Percentiles rank a stretch among this genome's conserved stretches.
Evolutionary conservation across 345 rosid species (phyloP).

Genomic region (Orychophragmus violaceus): DNA sequence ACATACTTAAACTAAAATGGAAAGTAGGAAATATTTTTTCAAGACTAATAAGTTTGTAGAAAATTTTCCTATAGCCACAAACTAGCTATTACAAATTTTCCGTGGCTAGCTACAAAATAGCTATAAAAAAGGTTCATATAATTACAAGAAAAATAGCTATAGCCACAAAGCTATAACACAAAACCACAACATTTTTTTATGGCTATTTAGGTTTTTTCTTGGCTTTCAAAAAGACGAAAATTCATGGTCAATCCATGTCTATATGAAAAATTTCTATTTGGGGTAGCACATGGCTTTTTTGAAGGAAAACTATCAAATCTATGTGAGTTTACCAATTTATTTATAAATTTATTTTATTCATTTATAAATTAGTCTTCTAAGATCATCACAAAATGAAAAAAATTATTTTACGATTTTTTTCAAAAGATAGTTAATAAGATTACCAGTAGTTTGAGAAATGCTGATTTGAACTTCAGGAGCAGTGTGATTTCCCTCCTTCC

Average conservation of each 20-base stretch:
- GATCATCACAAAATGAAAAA: background rate
- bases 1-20: background rate
- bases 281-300: too few species aligned
- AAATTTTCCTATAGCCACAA: too few species aligned
- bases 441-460: constrained; percentile 6
- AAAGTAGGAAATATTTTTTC: background rate
- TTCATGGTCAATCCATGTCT: too few species aligned
- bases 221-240: too few species aligned
- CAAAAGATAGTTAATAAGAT: background rate
- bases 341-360: background rate
- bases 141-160: too few species aligned
- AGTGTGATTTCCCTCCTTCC: constrained; percentile 10
- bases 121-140: too few species aligned
- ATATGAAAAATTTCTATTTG: too few species aligned
- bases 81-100: too few species aligned
- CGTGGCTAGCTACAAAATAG: too few species aligned
- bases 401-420: background rate
- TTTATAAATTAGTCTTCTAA: background rate
- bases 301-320: background rate
- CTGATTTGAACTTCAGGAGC: constrained; percentile 7
- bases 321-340: background rate
- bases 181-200: too few species aligned
- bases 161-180: too few species aligned
- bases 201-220: too few species aligned
- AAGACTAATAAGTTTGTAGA: background rate